phyloP scores from a whole-genome alignment of 2,329 filamentous ascomycete species.

The Ascochyta koolunga region DNA sequence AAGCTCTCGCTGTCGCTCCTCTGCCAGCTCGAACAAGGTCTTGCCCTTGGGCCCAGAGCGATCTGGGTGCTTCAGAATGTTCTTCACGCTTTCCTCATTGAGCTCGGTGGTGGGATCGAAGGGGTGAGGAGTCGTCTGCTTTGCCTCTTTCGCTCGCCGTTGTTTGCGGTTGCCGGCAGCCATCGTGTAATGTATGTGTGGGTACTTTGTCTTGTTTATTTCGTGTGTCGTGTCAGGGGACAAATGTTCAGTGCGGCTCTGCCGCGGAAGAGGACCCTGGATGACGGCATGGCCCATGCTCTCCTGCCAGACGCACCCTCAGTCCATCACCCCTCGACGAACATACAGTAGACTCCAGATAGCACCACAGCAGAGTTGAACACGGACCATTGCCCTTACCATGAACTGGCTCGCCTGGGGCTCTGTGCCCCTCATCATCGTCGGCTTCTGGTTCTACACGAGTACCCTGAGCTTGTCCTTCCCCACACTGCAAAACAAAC shows the following conservation, averaged over 20 bases:
- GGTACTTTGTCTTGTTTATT: conserved; percentile 1
- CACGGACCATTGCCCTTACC: neutral
- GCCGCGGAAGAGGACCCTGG: conserved; percentile 16
- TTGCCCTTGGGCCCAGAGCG: conserved; percentile 65
- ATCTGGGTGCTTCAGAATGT: conserved; percentile 73
- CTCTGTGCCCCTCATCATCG: conserved; percentile 50
- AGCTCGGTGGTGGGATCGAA: conserved; percentile 47
- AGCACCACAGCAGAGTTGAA: neutral
- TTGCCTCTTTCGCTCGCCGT: conserved; percentile 49
- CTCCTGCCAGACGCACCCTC: conserved; percentile 4
- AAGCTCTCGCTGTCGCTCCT: conserved; percentile 60
- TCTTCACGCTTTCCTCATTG: conserved; percentile 55
- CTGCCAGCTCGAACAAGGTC: conserved; percentile 76
- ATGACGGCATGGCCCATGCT: conserved; percentile 25
- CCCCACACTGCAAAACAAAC: conserved; percentile 77
- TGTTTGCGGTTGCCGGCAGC: conserved; percentile 53
- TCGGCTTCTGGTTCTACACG: conserved; percentile 56
- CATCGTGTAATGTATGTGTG: conserved; percentile 24
- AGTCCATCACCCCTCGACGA: neutral
- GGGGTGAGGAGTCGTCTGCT: conserved; percentile 36
- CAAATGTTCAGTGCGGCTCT: conserved; percentile 31
- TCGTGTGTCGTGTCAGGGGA: conserved; percentile 9
- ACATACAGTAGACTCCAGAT: neutral
- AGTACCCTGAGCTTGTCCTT: conserved; percentile 57
- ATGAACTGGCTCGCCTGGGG: conserved; percentile 52